Base-by-base conservation (phyloP, 164 flowering plant genomes). In the Berberis vulgaris region DNA sequence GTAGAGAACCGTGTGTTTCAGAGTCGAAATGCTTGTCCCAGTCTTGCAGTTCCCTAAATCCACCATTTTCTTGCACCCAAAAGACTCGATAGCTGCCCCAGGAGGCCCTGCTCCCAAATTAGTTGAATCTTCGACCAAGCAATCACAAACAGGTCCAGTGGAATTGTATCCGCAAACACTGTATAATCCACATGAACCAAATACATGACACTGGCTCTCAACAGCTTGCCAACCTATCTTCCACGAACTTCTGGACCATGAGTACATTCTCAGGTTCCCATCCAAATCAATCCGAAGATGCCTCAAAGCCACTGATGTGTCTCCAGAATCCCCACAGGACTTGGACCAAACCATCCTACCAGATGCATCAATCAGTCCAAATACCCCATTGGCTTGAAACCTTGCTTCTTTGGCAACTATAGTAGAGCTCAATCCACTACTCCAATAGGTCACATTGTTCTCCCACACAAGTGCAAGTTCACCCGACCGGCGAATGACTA, bases 201-300 rank as follows among this genome's bases (percentile, higher is more conserved):
- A 83, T 44, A 83, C 82, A 57, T 73, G 7, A 49, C 87, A 83
- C 55, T 83, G 84, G 59, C 81, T 74, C 65, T 79, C 72, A 62
- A 81, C 77, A 12, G 82, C 82, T 68, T 81, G 84, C 84, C 87
- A 83, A 41, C 80, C 81, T 6, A 80, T 74, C 67, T 56, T 79
- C 87, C 87, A 83, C 5, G 49, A 41, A 45, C 38, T 63, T 64
- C 39, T 46, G 12, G 74, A 76, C 87, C 87, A 83, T 1, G 79
- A 83, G 73, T 83, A 83, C 13, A 81, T 81, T 62, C 87, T 74
- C 66, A 83, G 68, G 69, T 83, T 83, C 13, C 87, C 87, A 79
- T 83, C 87, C 2, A 78, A 49, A 44, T 81, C 87, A 11, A 83
- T 71, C 62, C 79, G 73, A 8, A 81, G 74, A 73, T 73, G 80